phyloP scores from a whole-genome alignment of 371 early-diverging fungal genomes.

The Haplosporangium sp. region DNA sequence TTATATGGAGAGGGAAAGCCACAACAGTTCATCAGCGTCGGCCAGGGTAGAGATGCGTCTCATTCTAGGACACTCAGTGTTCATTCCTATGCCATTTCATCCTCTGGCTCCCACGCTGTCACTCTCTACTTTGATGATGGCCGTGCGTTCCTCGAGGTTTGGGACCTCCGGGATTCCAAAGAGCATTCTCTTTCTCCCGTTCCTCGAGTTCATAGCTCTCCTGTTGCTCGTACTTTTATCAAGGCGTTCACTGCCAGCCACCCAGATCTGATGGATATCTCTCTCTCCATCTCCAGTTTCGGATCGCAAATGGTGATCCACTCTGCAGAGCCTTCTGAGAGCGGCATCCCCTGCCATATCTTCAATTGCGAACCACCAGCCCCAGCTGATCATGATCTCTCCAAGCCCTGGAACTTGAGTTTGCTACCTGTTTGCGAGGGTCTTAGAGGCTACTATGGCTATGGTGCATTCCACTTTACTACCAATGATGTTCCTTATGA shows the following conservation, averaged over 20 bases:
- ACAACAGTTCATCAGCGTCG: constrained; percentile 24
- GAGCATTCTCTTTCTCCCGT: not conserved
- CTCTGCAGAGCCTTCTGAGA: constrained; percentile 14
- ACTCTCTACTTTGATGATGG: constrained; percentile 21
- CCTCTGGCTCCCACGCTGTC: constrained; percentile 17
- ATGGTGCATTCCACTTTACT: constrained; percentile 12
- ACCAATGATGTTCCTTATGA: constrained; percentile 2
- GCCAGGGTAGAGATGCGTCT: not conserved
- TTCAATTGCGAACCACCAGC: constrained; percentile 9
- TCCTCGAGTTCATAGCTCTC: constrained; percentile 12
- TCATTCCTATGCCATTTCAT: constrained; percentile 17
- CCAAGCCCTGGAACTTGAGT: constrained; percentile 1
- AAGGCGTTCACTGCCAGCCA: constrained; percentile 9
- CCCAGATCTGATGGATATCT: constrained; percentile 25
- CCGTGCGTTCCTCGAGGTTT: constrained; percentile 14
- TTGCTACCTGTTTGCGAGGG: not conserved
- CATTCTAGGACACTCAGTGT: constrained; percentile 11
- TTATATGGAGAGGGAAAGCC: constrained; percentile 31
- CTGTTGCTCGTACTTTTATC: constrained; percentile 9
- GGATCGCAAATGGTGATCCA: constrained; percentile 14
- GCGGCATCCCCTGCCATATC: constrained; percentile 21
- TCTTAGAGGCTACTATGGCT: constrained; percentile 19
- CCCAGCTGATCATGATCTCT: constrained; percentile 4
- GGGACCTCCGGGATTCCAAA: constrained; percentile 18
- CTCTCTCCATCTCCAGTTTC: constrained; percentile 13